Base-by-base conservation (phyloP, 2,329 filamentous ascomycete genomes). In the Talaromyces pinophilus region DNA sequence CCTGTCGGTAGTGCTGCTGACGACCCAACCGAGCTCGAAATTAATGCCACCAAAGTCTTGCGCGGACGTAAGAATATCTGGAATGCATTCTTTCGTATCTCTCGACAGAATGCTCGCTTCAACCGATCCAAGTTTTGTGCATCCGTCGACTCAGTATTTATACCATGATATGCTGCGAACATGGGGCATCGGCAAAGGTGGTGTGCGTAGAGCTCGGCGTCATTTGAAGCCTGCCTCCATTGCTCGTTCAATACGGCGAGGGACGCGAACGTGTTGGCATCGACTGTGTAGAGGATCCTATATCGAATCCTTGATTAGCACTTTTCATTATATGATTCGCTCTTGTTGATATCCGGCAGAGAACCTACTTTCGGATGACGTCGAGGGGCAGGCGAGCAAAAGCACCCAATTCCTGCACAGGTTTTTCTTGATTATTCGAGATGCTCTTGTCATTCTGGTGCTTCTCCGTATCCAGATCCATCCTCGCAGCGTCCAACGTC, bases 11-110 rank as follows among this genome's bases (percentile, higher is more conserved):
- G 90, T 2, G 86, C 86, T 25, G 92, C 92, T 1, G 91, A 92
- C 0, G 92, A 93, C 75, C 91, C 94, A 71, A 92, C 92, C 5
- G 91, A 93, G 60, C 90, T 92, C 44, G 92, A 95, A 13, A 96
- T 88, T 62, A 97, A 83, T 74, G 90, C 93, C 72, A 96, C 86
- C 54, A 91, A 82, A 5, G 90, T 93, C 72, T 86, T 84, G 67
- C 79, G 85, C 3, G 92, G 91, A 19, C 90, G 86, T 62, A 92
- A 76, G 75, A 92, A 93, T 42, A 89, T 87, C 71, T 92, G 88
- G 75, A 93, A 94, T 59, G 92, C 82, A 78, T 92, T 92, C 66
- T 90, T 86, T 77, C 92, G 91, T 70, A 90, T 86, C 74, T 93
- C 88, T 60, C 83, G 83, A 8, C 87, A 84, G 73, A 95, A 93